Evolutionary conservation across 2,329 filamentous ascomycete genomes (phyloP), one percentile per base, ranked within the genome.

Genomic region (Colletotrichum godetiae): DNA sequence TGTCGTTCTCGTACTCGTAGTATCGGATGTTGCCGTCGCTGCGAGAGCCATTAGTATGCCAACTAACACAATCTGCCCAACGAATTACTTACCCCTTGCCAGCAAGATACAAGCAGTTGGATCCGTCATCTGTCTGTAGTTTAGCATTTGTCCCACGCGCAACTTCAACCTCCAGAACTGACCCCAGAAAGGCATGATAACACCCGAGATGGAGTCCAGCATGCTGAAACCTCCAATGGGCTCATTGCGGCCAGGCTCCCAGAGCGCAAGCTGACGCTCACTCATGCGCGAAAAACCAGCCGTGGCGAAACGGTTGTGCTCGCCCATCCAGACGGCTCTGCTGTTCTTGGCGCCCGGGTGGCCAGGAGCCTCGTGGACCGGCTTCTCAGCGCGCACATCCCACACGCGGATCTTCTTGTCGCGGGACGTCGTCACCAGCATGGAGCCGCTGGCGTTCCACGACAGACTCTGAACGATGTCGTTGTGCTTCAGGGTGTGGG

Each of bases 151-250:
- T 27, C 29, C 12, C 27, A 15, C 4, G n/a, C n/a, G 2, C 22
- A 15, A 31, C 5, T 62, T 60, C 22, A 8, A 61, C 15, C 13
- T 10, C 53, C 1, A 15, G 13, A 57, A 78, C 86, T 76, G 82
- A 91, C 89, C 97, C 97, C 97, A 99, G 90, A 99, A 98, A 37
- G 97, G 97, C 94, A 99, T 98, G 89, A 95, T 97, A 73, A 99
- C 95, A 82, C 97, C 97, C 58, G 96, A 98, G 79, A 98, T 98
- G 59, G 95, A 97, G 84, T 99, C 97, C 61, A 99, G 89, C 77
- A 94, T 93, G 78, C 91, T 92, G 86, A 98, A 98, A 19, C 95
- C 95, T 63, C 94, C 95, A 78, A 98, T 93, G 61, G 97, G 97
- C 79, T 97, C 93, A 46, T 92, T 90, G 76, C 91, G 92, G 78